phyloP scores from a whole-genome alignment of 129 eudicot species.

The Helianthus annuus region DNA sequence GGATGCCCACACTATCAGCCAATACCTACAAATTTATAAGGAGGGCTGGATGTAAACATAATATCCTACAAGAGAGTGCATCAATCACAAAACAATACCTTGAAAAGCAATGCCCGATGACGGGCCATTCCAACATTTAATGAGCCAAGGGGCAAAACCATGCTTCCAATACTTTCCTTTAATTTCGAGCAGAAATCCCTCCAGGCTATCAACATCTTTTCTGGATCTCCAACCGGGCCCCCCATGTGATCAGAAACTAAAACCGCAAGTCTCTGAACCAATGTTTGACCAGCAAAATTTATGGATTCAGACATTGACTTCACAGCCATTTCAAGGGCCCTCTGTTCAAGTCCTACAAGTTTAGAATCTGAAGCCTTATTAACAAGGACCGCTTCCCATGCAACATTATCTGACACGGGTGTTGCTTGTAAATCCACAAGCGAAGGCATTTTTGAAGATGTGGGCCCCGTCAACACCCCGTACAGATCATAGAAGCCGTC shows the following conservation, averaged over 20 bases:
- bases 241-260: slow-evolving; percentile 93
- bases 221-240: slow-evolving; percentile 88
- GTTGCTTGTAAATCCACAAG: slow-evolving; percentile 76
- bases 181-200: slow-evolving; percentile 53
- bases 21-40: slow-evolving; percentile 54
- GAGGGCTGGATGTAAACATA: neutral
- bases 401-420: slow-evolving; percentile 50
- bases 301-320: slow-evolving; percentile 47
- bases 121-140: slow-evolving; percentile 85
- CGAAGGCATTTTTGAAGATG: slow-evolving; percentile 83
- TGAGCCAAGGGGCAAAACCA: slow-evolving; percentile 94
- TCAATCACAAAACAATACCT: slow-evolving; percentile 52
- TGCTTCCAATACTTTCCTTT: slow-evolving; percentile 70
- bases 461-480: slow-evolving; percentile 45
- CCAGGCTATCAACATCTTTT: slow-evolving; percentile 72
- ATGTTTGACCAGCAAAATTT: slow-evolving; percentile 29
- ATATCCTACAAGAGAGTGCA: slow-evolving; percentile 11
- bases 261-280: slow-evolving; percentile 66
- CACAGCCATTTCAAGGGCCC: slow-evolving; percentile 53
- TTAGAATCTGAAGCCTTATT: slow-evolving; percentile 67
- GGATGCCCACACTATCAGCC: slow-evolving; percentile 89
- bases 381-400: slow-evolving; percentile 90
- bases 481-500: slow-evolving; percentile 95
- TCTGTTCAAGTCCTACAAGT: slow-evolving; percentile 61
- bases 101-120: slow-evolving; percentile 89